Base-by-base conservation (phyloP, 2,329 filamentous ascomycete species). In the Cytospora paraplurivora region DNA sequence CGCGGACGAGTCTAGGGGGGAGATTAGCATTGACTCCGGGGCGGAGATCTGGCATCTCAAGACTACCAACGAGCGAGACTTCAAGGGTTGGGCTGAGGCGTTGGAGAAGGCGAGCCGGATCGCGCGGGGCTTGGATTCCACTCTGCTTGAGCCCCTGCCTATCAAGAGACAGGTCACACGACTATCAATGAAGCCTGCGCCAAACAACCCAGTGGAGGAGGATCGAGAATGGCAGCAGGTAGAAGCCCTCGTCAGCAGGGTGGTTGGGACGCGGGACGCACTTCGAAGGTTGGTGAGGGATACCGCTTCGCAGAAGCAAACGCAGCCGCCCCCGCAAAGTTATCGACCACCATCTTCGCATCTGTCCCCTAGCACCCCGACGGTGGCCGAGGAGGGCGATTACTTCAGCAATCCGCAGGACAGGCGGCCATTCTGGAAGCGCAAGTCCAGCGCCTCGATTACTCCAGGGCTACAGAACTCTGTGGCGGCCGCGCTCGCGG, bases 21-120 rank as follows among this genome's bases (percentile, higher is more conserved):
- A 98, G 75, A 97, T 99, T 59, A 96, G 90, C 50, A 95, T 99
- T 63, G 95, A 99, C 74, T 98, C 95, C 0, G 95, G 95, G 1
- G 93, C 95, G 2, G 95, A 99, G 76, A 88, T 99, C 33, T 99
- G 95, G 95, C 95, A 98, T 77, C 81, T 99, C 35, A 89, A 88
- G 71, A 92, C 95, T 3, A 86, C 85, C 56, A 96, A 91, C 69
- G 85, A 87, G 56, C 90, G 89, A 68, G 94, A 98, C 67, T 99
- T 97, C 73, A 83, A 86, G 54, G 89, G 90, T 19, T 99, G 95
- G 95, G 92, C 89, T 55, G 83, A 85, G 54, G 94, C 93, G 0
- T 79, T 99, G 57, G 93, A 97, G 75, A 88, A 85, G 68, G 93
- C 94, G 5, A 91, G 92, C 67, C 85, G 89, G 64, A 79, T 85